Evolutionary conservation across 495 filamentous ascomycete genomes (phyloP), one percentile per base, ranked within the genome.

Genomic region (Lasiosphaeris hirsuta): DNA sequence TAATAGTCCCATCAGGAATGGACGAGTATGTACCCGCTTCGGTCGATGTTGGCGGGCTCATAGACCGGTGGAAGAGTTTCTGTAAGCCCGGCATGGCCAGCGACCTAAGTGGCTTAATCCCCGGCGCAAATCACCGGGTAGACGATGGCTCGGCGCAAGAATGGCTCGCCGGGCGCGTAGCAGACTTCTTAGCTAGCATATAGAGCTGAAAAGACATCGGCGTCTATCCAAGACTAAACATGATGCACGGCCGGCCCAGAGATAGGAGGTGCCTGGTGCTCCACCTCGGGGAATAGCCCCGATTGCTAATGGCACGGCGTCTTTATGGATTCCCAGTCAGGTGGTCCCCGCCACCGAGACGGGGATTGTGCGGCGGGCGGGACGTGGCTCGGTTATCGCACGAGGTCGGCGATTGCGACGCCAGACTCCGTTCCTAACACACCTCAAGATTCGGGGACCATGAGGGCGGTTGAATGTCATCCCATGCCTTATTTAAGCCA

Each of bases 11-110:
- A 58, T 87, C 88, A 3, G 90, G 78, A 1, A 74, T 71, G 35
- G 94, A 98, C 74, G 81, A 91, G 73, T 85, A 80, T 73, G 82
- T 89, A 52, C 83, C 89, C 1, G 51, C 66, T 4, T 70, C 45
- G 30, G 69, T 92, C 18, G 85, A 96, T 68, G 88, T 89, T 63
- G 66, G 76, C 42, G 77, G 63, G n/a, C 65, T 96, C 61, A 57
- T 96, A 49, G 59, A 72, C 50, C 75, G 69, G 56, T 97, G 91
- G 90, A 71, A 52, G 56, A 36, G 51, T 7, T 63, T 70, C 15
- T 74, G 72, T 50, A 56, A 57, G 8, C 65, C 70, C 23, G 67
- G 70, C 30, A 69, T 78, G 18, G 71, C 61, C 4, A 78, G 75
- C 56, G 66, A 67, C 15, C 55, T 75, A 1, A 75, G 72, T 15